Conservation (phyloP, 768 basidiomycete species). For the Russula vinacea region DNA sequence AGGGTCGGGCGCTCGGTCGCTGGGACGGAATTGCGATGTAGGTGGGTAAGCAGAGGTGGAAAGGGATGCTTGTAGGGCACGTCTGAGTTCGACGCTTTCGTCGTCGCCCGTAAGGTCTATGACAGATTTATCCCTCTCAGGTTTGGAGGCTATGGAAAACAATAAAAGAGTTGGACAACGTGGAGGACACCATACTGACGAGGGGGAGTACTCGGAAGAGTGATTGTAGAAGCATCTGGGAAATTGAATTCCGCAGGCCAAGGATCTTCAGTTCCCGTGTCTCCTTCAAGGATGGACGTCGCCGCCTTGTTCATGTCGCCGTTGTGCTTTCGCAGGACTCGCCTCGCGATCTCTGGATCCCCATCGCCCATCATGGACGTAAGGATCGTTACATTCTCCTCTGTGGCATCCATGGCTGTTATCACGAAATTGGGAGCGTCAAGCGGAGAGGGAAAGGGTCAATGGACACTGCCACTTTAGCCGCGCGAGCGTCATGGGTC, state of each 20-base stretch:
- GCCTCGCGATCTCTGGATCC: slow-evolving; percentile 49
- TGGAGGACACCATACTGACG: slow-evolving; percentile 27
- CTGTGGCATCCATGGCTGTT: slow-evolving; percentile 26
- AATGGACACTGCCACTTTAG: neutral
- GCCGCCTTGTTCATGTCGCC: slow-evolving; percentile 48
- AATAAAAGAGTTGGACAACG: neutral
- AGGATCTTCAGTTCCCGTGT: slow-evolving; percentile 29
- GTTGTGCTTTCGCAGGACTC: slow-evolving; percentile 58
- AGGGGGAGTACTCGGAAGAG: slow-evolving; percentile 34
- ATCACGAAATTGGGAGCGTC: neutral
- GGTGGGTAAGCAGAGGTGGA: slow-evolving; percentile 30
- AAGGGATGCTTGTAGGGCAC: slow-evolving; percentile 55
- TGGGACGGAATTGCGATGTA: slow-evolving; percentile 51
- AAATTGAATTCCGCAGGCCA: slow-evolving; percentile 18
- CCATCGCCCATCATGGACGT: slow-evolving; percentile 42
- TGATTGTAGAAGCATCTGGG: slow-evolving; percentile 20
- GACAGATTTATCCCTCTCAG: slow-evolving; percentile 32
- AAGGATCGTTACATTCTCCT: slow-evolving; percentile 39
- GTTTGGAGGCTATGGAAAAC: slow-evolving; percentile 34
- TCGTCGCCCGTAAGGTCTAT: slow-evolving; percentile 66
- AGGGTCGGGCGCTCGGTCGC: slow-evolving; percentile 58
- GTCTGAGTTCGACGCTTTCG: slow-evolving; percentile 47
- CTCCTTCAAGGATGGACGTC: slow-evolving; percentile 36
- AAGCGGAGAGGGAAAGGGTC: neutral
- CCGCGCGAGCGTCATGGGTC: neutral